Conservation (phyloP, 2,329 filamentous ascomycete genomes). For the Emergomyces africanus region DNA sequence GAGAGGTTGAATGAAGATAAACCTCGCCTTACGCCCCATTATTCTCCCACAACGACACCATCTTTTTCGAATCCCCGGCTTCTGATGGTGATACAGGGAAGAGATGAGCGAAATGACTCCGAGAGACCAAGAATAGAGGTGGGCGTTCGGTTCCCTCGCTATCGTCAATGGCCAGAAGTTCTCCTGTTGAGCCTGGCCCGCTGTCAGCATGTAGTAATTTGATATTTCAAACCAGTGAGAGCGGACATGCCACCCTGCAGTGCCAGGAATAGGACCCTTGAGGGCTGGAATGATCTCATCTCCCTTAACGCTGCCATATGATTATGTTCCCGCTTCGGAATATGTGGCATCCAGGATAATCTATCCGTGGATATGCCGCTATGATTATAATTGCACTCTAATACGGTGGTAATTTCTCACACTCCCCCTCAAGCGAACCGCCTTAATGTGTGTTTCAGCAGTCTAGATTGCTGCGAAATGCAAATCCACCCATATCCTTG, state of each 20-base stretch:
- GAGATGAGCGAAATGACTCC: background rate
- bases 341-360: background rate
- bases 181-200: background rate
- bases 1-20: background rate
- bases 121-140: background rate
- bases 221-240: background rate
- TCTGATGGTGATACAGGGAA: background rate
- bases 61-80: background rate
- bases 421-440: background rate
- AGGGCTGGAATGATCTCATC: background rate
- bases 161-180: background rate
- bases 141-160: background rate
- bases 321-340: background rate
- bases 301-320: background rate
- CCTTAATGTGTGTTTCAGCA: conserved; percentile 2
- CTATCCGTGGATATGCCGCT: background rate
- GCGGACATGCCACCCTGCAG: background rate
- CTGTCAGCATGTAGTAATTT: background rate
- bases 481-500: conserved; percentile 1
- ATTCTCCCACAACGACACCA: background rate
- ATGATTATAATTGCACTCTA: background rate
- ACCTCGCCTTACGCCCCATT: background rate
- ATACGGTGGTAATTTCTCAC: background rate
- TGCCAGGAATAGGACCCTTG: background rate
- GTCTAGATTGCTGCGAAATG: background rate